Conservation (phyloP, 805 yeast genomes). For the Lachancea sp. region DNA sequence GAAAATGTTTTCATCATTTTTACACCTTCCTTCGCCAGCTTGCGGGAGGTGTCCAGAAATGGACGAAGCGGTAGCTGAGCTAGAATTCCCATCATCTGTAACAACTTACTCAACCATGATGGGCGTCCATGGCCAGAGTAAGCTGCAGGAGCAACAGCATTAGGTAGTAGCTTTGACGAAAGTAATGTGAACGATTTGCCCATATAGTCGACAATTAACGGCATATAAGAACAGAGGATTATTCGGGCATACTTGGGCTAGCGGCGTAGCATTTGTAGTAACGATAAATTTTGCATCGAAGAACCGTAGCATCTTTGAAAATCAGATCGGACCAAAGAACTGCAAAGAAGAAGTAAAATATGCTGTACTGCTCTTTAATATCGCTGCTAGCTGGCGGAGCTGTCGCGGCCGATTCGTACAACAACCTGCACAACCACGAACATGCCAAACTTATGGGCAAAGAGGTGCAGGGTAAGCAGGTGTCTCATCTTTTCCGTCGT, state of each 20-base stretch:
- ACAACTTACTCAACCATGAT: too few relatives aligned
- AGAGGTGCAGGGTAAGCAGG: constrained; percentile 23
- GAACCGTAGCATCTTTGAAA: too few relatives aligned
- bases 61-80: not conserved
- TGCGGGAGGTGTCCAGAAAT: not conserved
- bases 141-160: too few relatives aligned
- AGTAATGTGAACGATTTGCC: too few relatives aligned
- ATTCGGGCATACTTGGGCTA: too few relatives aligned
- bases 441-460: constrained; percentile 18
- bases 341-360: not conserved
- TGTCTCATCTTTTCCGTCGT: constrained; percentile 26
- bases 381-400: constrained; percentile 2
- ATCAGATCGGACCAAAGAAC: too few relatives aligned
- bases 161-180: too few relatives aligned
- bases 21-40: not conserved
- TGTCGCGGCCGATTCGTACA: constrained; percentile 5
- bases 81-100: not conserved
- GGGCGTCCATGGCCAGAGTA: too few relatives aligned
- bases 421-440: constrained; percentile 16
- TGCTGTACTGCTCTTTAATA: not conserved
- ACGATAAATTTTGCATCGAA: too few relatives aligned
- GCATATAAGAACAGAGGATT: too few relatives aligned
- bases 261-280: too few relatives aligned
- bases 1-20: not conserved
- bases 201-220: too few relatives aligned